Evolutionary conservation across 2,329 filamentous ascomycete species (phyloP).

Genomic region (Bipolaris sorokiniana): DNA sequence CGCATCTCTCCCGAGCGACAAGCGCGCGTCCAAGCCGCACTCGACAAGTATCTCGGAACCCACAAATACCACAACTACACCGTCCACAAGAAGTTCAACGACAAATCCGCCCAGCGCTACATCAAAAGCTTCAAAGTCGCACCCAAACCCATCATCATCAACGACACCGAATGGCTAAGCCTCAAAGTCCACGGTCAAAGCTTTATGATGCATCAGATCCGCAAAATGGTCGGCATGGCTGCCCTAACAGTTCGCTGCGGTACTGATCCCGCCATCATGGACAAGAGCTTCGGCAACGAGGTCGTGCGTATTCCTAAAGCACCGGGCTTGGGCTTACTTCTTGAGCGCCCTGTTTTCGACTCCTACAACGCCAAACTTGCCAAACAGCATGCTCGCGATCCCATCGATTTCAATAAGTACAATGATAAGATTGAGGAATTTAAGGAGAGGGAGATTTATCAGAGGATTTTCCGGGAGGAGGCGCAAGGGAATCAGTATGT

Average conservation of each 20-base stretch:
- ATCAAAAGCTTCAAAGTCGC: constrained; percentile 87
- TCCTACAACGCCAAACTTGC: constrained; percentile 80
- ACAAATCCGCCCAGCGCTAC: constrained; percentile 84
- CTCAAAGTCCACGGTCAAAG: constrained; percentile 96
- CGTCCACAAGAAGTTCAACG: constrained; percentile 79
- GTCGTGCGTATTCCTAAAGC: constrained; percentile 92
- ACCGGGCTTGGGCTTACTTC: constrained; percentile 81
- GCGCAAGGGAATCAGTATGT: constrained; percentile 85
- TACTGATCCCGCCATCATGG: constrained; percentile 72
- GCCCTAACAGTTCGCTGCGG: constrained; percentile 84
- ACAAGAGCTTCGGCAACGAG: constrained; percentile 71
- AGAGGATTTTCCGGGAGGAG: constrained; percentile 87
- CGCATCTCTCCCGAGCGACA: constrained; percentile 77
- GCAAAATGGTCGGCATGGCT: constrained; percentile 97
- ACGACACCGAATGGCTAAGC: constrained; percentile 92
- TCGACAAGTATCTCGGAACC: constrained; percentile 80
- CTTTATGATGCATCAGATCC: constrained; percentile 99
- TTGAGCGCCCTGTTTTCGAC: constrained; percentile 91
- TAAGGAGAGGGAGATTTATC: constrained; percentile 91
- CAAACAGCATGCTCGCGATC: constrained; percentile 66
- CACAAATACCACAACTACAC: constrained; percentile 98
- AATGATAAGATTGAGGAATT: constrained; percentile 83
- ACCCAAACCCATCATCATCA: constrained; percentile 74
- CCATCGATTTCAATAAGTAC: constrained; percentile 79
- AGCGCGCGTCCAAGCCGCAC: constrained; percentile 73